Evolutionary conservation across 805 yeast species (phyloP), one percentile per base, ranked within the genome.

Genomic region (Starmerella tilneyi): DNA sequence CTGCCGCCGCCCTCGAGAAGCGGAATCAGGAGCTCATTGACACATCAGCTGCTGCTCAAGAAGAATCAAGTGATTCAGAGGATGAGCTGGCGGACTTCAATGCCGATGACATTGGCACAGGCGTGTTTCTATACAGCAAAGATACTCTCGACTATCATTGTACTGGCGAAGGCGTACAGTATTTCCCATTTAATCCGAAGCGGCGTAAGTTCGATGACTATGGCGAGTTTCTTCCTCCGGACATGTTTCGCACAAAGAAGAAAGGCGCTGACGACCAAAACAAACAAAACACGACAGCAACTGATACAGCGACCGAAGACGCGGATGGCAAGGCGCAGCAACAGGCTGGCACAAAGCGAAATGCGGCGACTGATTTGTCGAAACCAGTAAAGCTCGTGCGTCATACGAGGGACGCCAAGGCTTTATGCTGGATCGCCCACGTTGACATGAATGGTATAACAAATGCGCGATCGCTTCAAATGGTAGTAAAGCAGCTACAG

Each of bases 361-460:
- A 6, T 5, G 7, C 24, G 3, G 12, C 30, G 1, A 21, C 30
- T 3, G 30, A 13, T 4, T n/a, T 30, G 5, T 23, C 29, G 12
- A 36, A 36, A 9, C 92, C 92, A 3, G 64, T 67, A 28, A 66
- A 67, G 40, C 63, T 80, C 44, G 62, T 65, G 4, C 44, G 55
- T 8, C 53, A 58, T 3, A 57, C 57, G 2, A 40, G 20, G 12
- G 43, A 66, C n/a, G 60, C 80, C 11, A 65, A 65, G 5, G 66
- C 84, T 4, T 67, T 79, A 47, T 86, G 96, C 63, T 81, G 79
- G 1, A 62, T 88, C 7, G 73, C 83, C 2, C 85, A 68, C 58
- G 74, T 89, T 45, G 96, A 89, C 59, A 68, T 88, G 37, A 75
- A 86, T 13, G 95, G 96, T 17, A 63, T 81, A 16, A 89, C 84